A percentile compares a stretch with the other conserved stretches of the same genome.
Evolutionary conservation across 768 basidiomycete species (phyloP).

Genomic region (Epithele typhae): DNA sequence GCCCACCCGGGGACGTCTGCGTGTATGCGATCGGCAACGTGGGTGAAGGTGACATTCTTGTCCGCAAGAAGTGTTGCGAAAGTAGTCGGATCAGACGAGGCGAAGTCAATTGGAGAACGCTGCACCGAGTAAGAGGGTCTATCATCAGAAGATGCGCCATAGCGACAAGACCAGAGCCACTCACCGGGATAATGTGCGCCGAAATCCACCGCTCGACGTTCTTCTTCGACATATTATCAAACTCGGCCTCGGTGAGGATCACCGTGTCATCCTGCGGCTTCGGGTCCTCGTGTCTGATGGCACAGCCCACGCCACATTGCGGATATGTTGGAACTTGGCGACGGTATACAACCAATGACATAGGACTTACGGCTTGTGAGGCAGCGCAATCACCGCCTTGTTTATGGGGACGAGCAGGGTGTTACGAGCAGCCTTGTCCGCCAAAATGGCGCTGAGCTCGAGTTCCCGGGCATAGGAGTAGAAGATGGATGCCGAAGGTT

Average conservation of each 20-base stretch:
- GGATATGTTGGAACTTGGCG: no score
- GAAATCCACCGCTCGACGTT: conserved; percentile 81
- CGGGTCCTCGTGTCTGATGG: conserved; percentile 57
- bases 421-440: conserved; percentile 24
- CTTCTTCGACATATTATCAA: conserved; percentile 50
- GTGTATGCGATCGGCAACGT: conserved; percentile 29
- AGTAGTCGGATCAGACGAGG: conserved; percentile 32
- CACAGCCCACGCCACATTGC: not conserved
- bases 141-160: not conserved
- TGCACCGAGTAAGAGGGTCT: conserved; percentile 23
- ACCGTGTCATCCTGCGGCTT: conserved; percentile 36
- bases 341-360: no score
- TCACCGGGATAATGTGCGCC: conserved; percentile 80
- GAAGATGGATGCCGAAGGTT: conserved; percentile 73
- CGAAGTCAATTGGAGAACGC: conserved; percentile 42
- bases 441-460: conserved; percentile 50
- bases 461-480: conserved; percentile 78
- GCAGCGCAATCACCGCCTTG: conserved; percentile 78
- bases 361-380: conserved; percentile 72
- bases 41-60: conserved; percentile 54
- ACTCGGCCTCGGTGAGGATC: conserved; percentile 63
- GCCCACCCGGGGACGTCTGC: conserved; percentile 49
- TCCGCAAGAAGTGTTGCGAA: conserved; percentile 58
- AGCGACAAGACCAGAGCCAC: conserved; percentile 15
- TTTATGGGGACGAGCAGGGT: conserved; percentile 84